phyloP scores from a whole-genome alignment of 2,329 filamentous ascomycete species.

The Bertia moriformis region DNA sequence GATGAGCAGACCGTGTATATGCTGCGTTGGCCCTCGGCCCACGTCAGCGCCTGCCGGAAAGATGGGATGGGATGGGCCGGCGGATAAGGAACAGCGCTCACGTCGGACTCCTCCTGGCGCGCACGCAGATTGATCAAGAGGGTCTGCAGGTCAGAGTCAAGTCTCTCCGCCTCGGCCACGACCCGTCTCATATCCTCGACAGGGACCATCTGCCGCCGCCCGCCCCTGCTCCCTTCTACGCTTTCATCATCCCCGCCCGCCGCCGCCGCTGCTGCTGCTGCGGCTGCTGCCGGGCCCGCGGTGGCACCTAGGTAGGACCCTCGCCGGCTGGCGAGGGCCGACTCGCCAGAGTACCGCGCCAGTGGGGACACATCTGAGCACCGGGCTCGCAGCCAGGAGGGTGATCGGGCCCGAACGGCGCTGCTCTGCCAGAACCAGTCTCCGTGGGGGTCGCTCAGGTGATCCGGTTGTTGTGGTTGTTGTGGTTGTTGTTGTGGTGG shows the following conservation, averaged over 20 bases:
- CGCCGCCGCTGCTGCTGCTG: no score
- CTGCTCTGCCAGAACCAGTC: background rate
- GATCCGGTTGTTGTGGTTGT: no score
- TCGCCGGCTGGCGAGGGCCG: background rate
- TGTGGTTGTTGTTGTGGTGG: no score
- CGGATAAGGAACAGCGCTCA: conserved; percentile 13
- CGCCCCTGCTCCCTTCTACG: background rate
- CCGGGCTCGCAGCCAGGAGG: conserved; percentile 16
- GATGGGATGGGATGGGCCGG: background rate
- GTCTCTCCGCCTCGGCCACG: conserved; percentile 22
- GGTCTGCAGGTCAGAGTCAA: conserved; percentile 32
- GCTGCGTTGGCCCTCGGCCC: no score
- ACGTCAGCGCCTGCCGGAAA: background rate
- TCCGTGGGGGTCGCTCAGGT: background rate
- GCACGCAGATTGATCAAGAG: conserved; percentile 34
- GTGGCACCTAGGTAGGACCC: background rate
- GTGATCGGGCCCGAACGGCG: background rate
- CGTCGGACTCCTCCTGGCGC: conserved; percentile 45
- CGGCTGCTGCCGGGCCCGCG: no score
- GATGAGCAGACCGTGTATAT: conserved; percentile 47
- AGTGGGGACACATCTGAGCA: conserved; percentile 20
- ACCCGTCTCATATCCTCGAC: conserved; percentile 18
- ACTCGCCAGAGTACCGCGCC: background rate
- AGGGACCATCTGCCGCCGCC: conserved; percentile 2
- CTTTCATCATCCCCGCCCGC: background rate